phyloP scores from a whole-genome alignment of 441 rosid species.

The Raphanus hybrid region DNA sequence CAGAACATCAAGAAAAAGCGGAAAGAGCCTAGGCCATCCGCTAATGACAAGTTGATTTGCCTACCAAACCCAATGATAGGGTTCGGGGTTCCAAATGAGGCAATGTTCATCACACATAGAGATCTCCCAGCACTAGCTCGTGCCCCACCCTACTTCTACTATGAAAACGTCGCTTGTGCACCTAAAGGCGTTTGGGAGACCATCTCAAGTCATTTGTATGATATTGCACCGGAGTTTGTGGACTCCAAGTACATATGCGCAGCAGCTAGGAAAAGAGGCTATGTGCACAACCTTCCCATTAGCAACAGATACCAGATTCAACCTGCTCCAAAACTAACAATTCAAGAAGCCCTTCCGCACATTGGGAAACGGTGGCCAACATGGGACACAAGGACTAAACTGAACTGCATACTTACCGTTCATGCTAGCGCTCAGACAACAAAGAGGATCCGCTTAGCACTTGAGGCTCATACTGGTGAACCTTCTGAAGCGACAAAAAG shows the following conservation, averaged over 20 bases:
- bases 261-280: conserved; percentile 90
- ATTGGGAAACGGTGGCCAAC: conserved; percentile 87
- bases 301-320: conserved; percentile 61
- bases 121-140: conserved; percentile 58
- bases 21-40: conserved; percentile 17
- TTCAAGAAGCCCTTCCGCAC: conserved; percentile 81
- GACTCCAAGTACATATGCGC: conserved; percentile 62
- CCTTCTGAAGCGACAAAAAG: conserved; percentile 57
- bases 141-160: conserved; percentile 86
- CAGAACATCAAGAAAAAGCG: conserved; percentile 62
- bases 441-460: conserved; percentile 64
- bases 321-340: conserved; percentile 69
- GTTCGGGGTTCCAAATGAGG: conserved; percentile 73
- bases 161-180: conserved; percentile 89
- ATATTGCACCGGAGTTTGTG: conserved; percentile 79
- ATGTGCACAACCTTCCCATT: conserved; percentile 83
- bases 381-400: conserved; percentile 74
- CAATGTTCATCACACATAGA: conserved; percentile 41
- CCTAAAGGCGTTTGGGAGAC: conserved; percentile 92
- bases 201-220: conserved; percentile 66
- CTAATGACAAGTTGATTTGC: conserved; percentile 48
- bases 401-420: conserved; percentile 78
- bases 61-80: conserved; percentile 92
- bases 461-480: conserved; percentile 55
- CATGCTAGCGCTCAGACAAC: conserved; percentile 69